phyloP scores from a whole-genome alignment of 495 filamentous ascomycete genomes.

The Penicillium antarcticum region DNA sequence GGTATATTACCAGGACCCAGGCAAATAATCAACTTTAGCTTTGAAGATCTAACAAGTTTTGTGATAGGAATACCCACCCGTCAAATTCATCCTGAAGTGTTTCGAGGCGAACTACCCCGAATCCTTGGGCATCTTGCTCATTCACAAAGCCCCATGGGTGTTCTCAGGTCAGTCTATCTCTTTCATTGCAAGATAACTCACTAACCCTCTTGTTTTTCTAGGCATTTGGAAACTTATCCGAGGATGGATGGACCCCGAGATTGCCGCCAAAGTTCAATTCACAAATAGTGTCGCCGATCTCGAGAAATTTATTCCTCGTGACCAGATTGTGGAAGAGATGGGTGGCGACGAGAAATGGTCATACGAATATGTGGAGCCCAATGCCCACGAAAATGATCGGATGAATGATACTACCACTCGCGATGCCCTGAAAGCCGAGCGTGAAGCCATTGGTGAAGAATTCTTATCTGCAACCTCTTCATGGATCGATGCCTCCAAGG shows the following conservation, averaged over 20 bases:
- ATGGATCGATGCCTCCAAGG: constrained; percentile 54
- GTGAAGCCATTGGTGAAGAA: constrained; percentile 58
- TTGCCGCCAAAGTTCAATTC: constrained; percentile 92
- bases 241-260: constrained; percentile 94
- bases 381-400: constrained; percentile 62
- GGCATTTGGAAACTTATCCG: constrained; percentile 82
- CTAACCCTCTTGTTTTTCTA: constrained; percentile 19
- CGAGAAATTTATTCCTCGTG: constrained; percentile 63
- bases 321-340: constrained; percentile 69
- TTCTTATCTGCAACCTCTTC: constrained; percentile 65
- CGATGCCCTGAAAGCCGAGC: constrained; percentile 54
- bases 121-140: constrained; percentile 75
- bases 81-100: constrained; percentile 96
- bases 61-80: constrained; percentile 79
- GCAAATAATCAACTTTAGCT: not conserved
- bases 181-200: not conserved
- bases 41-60: not conserved
- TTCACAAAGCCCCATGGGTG: constrained; percentile 94
- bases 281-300: constrained; percentile 75
- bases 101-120: constrained; percentile 98
- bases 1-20: constrained; percentile 46
- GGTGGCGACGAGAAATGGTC: constrained; percentile 80
- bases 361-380: constrained; percentile 78
- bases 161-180: constrained; percentile 65
- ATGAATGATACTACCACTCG: constrained; percentile 64